phyloP scores from a whole-genome alignment of 768 basidiomycete species.

The Russula lepida region DNA sequence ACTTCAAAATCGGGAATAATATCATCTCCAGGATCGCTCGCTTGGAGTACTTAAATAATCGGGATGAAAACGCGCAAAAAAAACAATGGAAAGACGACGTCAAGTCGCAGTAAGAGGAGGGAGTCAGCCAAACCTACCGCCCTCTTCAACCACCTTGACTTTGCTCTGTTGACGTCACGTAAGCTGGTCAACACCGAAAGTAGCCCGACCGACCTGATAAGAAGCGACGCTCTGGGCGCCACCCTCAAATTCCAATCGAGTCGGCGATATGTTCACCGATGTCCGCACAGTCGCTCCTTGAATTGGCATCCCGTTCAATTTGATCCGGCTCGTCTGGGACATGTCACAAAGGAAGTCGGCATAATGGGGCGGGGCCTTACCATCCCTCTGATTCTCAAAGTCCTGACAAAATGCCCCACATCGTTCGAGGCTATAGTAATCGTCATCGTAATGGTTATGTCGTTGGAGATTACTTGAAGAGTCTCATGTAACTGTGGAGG shows the following conservation, averaged over 20 bases:
- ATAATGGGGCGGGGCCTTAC: not conserved
- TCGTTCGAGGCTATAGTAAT: not conserved
- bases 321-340: conserved; percentile 2
- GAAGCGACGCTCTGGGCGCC: conserved; percentile 3
- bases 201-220: conserved; percentile 15
- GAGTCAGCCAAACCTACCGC: conserved; percentile 5
- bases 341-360: not conserved
- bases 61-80: not conserved
- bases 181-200: conserved; percentile 9
- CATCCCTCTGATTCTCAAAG: conserved; percentile 7
- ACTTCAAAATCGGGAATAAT: conserved; percentile 9
- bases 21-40: conserved; percentile 21
- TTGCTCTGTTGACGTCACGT: conserved; percentile 13
- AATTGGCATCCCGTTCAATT: conserved; percentile 8
- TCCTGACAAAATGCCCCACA: conserved; percentile 2
- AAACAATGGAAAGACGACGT: conserved; percentile 6
- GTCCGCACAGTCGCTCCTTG: conserved; percentile 3
- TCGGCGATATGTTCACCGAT: conserved; percentile 13
- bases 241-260: conserved; percentile 17
- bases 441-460: not conserved
- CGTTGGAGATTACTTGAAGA: not conserved
- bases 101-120: conserved; percentile 10
- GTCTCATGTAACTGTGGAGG: conserved; percentile 11
- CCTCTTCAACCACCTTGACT: conserved; percentile 16
- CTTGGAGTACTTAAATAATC: conserved; percentile 12